Evolutionary conservation across 164 flowering plant genomes (phyloP).

Genomic region (Stephania yunnanensis): DNA sequence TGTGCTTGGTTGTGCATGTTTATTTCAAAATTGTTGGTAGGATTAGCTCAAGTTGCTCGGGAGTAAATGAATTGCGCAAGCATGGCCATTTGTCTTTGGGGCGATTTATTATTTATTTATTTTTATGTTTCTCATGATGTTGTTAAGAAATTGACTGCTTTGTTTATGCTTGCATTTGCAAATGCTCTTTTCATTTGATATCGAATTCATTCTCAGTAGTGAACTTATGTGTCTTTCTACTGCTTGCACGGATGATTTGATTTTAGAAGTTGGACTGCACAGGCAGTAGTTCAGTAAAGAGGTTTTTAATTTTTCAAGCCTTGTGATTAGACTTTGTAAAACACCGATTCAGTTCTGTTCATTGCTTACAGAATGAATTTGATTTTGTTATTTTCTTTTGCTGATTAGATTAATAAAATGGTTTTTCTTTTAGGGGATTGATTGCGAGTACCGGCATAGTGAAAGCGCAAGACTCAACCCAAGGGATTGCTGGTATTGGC

Average conservation of each 20-base stretch:
- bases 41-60: background rate
- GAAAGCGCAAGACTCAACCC: constrained; percentile 71
- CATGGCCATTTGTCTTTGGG: background rate
- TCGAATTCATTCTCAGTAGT: background rate
- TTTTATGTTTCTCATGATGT: background rate
- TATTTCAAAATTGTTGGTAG: background rate
- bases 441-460: constrained; percentile 74
- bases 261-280: background rate
- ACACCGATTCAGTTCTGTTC: background rate
- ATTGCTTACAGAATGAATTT: background rate
- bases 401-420: background rate
- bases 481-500: constrained; percentile 81
- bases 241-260: background rate
- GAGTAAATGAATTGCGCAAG: background rate
- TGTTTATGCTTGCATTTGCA: background rate
- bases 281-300: background rate
- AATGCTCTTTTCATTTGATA: background rate
- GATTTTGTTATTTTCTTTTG: background rate
- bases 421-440: constrained; percentile 42
- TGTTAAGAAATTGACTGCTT: background rate
- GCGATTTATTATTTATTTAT: background rate
- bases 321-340: background rate
- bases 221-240: background rate
- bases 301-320: background rate
- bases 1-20: background rate